Evolutionary conservation across 305 asterid genomes (phyloP).

Genomic region (Fraxinus ornus): DNA sequence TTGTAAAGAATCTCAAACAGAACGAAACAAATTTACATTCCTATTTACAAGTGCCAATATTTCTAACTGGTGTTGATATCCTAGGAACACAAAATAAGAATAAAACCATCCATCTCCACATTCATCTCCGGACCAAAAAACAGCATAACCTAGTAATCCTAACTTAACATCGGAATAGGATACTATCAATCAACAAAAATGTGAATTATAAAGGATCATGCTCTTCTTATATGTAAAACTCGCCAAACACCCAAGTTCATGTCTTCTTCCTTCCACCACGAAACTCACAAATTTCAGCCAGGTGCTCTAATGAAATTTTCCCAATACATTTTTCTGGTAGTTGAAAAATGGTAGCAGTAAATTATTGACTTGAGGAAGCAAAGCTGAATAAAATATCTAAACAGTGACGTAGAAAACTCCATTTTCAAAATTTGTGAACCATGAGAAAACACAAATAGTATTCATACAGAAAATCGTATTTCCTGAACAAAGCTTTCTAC

Average conservation of each 20-base stretch:
- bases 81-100: not conserved
- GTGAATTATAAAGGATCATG: not conserved
- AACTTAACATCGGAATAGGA: not conserved
- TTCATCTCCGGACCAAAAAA: not conserved
- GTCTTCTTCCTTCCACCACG: not conserved
- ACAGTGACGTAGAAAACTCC: not conserved
- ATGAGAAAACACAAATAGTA: not conserved
- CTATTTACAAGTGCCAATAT: not conserved
- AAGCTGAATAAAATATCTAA: not conserved
- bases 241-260: not conserved
- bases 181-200: not conserved
- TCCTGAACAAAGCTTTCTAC: not conserved
- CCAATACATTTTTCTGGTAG: not conserved
- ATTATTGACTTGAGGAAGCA: not conserved
- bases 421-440: not conserved
- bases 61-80: not conserved
- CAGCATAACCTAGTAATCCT: not conserved
- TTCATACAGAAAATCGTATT: not conserved
- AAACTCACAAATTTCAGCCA: not conserved
- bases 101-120: not conserved
- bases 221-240: not conserved
- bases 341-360: not conserved
- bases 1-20: not conserved
- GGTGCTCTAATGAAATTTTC: not conserved
- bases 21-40: not conserved